Base-by-base conservation (phyloP, 148 eudicot genomes). In the Cornus controversa region DNA sequence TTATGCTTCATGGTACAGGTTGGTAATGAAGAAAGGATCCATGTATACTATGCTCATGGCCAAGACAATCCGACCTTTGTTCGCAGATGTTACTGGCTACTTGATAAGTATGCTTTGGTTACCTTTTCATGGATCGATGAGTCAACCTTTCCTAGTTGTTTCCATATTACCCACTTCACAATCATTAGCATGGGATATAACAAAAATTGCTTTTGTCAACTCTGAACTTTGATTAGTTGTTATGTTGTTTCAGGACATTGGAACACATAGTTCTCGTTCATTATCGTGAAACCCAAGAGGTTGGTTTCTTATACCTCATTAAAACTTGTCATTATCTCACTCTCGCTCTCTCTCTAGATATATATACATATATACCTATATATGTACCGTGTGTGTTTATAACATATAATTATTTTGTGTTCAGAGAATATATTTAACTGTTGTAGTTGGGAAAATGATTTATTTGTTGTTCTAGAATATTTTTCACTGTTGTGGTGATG, bases 241-340 rank as follows among this genome's bases (percentile, higher is more conserved):
- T 36, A 24, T 57, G 72, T 72, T 83, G 31, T 84, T 77, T 75
- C 86, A 96, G 99, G 98, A 71, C 87, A 31, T 79, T 96, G 86
- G 99, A 96, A 80, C 94, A 96, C 82, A 82, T 96, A 54, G 99
- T 96, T 77, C 99, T 96, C 77, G 99, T 93, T 75, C 99, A 96
- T 83, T 93, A 96, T 84, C 98, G 99, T 82, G 94, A 96, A 84
- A 96, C 92, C 76, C 99, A 91, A 78, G 99, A 96, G 98, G 99
- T 90, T 67, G 78, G 80, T 82, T 69, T 84, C 70, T 67, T 40
- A 28, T 67, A 54, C 76, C 81, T 78, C 58, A 18, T 63, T 3
- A 24, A 34, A 37, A 76, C 77, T 47, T 2, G 8, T 40, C 45
- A 40, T 40, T 5, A 40, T 40, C 8, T 40, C 45, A 0, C 45